Evolutionary conservation across 768 basidiomycete species (phyloP), one percentile per base, ranked within the genome.

Genomic region (Panaeolus cyanescens): DNA sequence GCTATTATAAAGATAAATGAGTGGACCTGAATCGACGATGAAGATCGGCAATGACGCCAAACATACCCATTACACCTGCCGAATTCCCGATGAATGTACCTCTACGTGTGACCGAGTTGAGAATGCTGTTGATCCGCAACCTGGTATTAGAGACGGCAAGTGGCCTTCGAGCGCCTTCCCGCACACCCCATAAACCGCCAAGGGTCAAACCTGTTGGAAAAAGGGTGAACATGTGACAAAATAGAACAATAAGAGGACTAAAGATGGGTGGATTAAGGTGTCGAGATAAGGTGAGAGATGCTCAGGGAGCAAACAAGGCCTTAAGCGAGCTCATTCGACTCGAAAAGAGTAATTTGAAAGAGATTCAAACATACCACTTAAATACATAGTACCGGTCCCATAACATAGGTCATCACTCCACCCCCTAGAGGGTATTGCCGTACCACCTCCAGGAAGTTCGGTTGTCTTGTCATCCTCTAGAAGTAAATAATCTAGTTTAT

Each of bases 401-500:
- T 99, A 98, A 85, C 95, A 98, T 62, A 99, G 79, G 80, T 99
- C 97, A 81, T 99, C 97, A 79, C 94, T 93, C 96, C 95, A 99
- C 64, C 97, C 95, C 80, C 97, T 83, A 73, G 90, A 92, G 68
- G 96, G 95, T 65, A 99, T 86, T 61, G 96, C 95, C 62, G 92
- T 95, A 68, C 83, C 85, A 68, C 92, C 87, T 55, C 97, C 97
- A 72, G 94, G 94, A 63, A 97, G 80, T 58, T 93, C 88, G 75
- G 78, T 94, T 68, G 90, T 89, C 82, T 99, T 96, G 79, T 96
- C 96, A 75, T 99, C 97, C 65, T 99, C 96, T 61, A 99, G 85
- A 67, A 93, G 83, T 58, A 99, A 80, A 79, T 97, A 98, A 78
- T 99, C 97, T 67, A 99, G 80, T 81, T 94, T 91, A 74, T 95